Percentiles rank a stretch among this genome's conserved stretches.
phyloP scores from a whole-genome alignment of 2,329 filamentous ascomycete genomes.

The Fusarium sambucinum region DNA sequence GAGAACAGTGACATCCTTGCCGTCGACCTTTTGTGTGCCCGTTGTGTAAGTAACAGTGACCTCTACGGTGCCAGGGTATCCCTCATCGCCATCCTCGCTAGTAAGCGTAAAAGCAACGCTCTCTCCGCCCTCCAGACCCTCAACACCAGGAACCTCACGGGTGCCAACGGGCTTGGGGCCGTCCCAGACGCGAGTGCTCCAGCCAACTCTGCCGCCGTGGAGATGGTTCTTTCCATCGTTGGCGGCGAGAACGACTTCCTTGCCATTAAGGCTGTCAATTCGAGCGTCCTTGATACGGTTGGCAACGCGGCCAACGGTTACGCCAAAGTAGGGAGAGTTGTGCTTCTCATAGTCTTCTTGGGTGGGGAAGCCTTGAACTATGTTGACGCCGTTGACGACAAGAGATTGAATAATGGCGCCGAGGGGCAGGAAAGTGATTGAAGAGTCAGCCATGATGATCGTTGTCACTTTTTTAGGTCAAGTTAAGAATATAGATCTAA shows the following conservation, averaged over 20 bases:
- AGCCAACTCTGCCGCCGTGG: slow-evolving; percentile 79
- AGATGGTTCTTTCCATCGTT: slow-evolving; percentile 85
- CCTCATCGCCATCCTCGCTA: slow-evolving; percentile 87
- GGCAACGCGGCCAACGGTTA: slow-evolving; percentile 87
- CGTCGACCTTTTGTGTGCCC: slow-evolving; percentile 72
- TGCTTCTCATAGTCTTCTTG: slow-evolving; percentile 79
- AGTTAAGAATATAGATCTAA: not conserved
- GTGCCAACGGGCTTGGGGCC: slow-evolving; percentile 74
- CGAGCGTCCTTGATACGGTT: slow-evolving; percentile 83
- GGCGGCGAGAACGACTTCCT: slow-evolving; percentile 74
- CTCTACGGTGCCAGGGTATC: slow-evolving; percentile 88
- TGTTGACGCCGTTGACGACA: slow-evolving; percentile 81
- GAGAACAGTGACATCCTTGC: slow-evolving; percentile 76
- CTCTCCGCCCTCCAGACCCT: slow-evolving; percentile 70
- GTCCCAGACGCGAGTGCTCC: slow-evolving; percentile 83
- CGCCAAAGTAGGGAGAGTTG: slow-evolving; percentile 87
- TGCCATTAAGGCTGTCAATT: slow-evolving; percentile 78
- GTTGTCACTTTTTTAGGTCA: slow-evolving; percentile 15
- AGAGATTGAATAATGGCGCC: slow-evolving; percentile 87
- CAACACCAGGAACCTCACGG: slow-evolving; percentile 62
- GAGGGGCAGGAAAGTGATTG: slow-evolving; percentile 76
- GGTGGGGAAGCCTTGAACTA: slow-evolving; percentile 87
- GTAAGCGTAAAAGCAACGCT: slow-evolving; percentile 73
- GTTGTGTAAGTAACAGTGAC: slow-evolving; percentile 82
- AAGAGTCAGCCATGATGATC: slow-evolving; percentile 58